A percentile compares a stretch with the other conserved stretches of the same genome.
These are phyloP conservation scores for Saturnispora mendoncae DNA, from an alignment of 805 yeast species.

Conservation along the genomic window DNA sequence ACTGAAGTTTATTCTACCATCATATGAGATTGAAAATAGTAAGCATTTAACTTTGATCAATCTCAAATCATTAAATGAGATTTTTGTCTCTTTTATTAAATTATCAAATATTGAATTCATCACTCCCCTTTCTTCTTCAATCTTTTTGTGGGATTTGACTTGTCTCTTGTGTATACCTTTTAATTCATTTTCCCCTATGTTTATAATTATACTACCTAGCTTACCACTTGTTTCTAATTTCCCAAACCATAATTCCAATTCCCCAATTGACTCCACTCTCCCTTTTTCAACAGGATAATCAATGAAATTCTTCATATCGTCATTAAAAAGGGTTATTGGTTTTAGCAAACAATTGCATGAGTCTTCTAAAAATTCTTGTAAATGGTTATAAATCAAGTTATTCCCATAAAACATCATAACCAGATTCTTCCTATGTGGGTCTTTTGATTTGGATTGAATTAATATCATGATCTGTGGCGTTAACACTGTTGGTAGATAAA, in stretches of 20 bases:
- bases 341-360: slow-evolving; percentile 1
- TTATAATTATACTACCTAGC: slow-evolving; percentile 22
- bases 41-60: slow-evolving; percentile 24
- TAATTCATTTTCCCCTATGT: slow-evolving; percentile 20
- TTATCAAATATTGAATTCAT: slow-evolving; percentile 21
- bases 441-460: slow-evolving; percentile 15
- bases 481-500: slow-evolving; percentile 20
- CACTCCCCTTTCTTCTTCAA: not conserved
- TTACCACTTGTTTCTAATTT: slow-evolving; percentile 17
- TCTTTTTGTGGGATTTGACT: not conserved
- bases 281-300: slow-evolving; percentile 10
- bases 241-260: slow-evolving; percentile 17
- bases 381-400: slow-evolving; percentile 18
- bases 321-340: not conserved
- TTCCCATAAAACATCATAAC: slow-evolving; percentile 13
- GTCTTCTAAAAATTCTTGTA: slow-evolving; percentile 11
- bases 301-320: slow-evolving; percentile 6
- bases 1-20: slow-evolving; percentile 26
- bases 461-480: slow-evolving; percentile 24
- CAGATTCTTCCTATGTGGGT: slow-evolving; percentile 1
- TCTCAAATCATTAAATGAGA: slow-evolving; percentile 21
- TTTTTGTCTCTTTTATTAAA: slow-evolving; percentile 20
- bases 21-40: slow-evolving; percentile 22
- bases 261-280: slow-evolving; percentile 1
- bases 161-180: slow-evolving; percentile 11